Base-by-base conservation (phyloP, 306 rosid species). In the Ceratonia siliqua region DNA sequence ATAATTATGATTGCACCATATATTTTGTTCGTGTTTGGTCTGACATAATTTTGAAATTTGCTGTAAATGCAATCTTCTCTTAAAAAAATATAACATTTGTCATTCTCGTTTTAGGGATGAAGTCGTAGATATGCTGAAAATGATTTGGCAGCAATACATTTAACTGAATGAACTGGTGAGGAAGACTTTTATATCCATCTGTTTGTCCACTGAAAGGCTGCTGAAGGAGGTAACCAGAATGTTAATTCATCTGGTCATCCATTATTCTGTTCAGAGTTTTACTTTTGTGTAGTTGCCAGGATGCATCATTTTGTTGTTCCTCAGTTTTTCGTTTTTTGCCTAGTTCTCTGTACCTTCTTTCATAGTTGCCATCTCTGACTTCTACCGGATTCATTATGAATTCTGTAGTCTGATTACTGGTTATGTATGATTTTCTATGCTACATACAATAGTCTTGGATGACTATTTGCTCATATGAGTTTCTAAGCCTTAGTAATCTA, bases 141-240 rank as follows among this genome's bases (percentile, higher is more conserved):
- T 55, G 79, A 77, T 58, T 57, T 46, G 59, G 70, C 13, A 36
- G 82, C n/a, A 67, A 13, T 24, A 46, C 42, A 50, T 66, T 70
- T 69, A 62, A 46, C 70, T 14, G 79, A 55, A 32, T 35, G 66
- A 65, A 57, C 52, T 32, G 58, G 67, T n/a, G 77, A 76, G 42
- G 57, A 54, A 72, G 50, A 32, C 12, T 43, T 64, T 70, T 59
- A 42, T 25, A 45, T 43, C 6, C 24, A 5, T 43, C 24, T 15
- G 35, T 22, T 65, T 65, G 28, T 67, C 42, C 38, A 6, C 68
- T 22, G 5, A 49, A 74, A 57, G 64, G 83, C 82, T 66, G 69
- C 82, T 72, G 84, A 81, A 76, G 86, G 68, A 82, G 87, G 86
- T 83, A 75, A 83, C 82, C 74, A 66, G 89, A 77, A 65, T 79